Percentiles rank a stretch among this genome's conserved stretches.
Evolutionary conservation across 148 eudicot species (phyloP).

Genomic region (Rhododendron mucronatum): DNA sequence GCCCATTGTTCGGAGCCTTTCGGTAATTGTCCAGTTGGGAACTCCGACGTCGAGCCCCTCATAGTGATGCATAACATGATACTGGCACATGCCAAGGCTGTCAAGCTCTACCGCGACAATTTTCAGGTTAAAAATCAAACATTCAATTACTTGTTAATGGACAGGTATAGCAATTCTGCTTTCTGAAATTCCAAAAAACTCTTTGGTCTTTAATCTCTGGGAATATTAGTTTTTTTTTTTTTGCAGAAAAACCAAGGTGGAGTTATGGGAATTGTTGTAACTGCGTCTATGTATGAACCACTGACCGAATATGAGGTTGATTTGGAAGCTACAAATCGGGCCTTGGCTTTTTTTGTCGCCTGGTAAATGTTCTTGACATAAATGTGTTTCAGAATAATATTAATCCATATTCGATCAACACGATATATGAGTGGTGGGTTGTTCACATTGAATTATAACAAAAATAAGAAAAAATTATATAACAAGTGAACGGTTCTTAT

Average conservation of each 20-base stretch:
- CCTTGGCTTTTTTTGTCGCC: constrained; percentile 33
- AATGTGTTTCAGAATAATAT: background rate
- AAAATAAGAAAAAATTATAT: too few species aligned
- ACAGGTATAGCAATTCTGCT: too few species aligned
- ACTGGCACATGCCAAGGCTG: constrained; percentile 65
- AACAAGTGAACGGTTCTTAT: background rate
- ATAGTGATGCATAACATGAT: constrained; percentile 58
- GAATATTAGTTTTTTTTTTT: too few species aligned
- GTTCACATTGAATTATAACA: background rate
- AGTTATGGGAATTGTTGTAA: constrained; percentile 36
- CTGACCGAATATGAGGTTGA: constrained; percentile 30
- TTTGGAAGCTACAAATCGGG: constrained; percentile 46
- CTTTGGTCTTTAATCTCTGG: too few species aligned
- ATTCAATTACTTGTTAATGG: background rate
- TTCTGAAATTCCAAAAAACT: background rate
- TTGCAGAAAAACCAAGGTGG: constrained; percentile 52
- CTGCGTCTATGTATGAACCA: constrained; percentile 45
- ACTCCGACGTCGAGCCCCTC: constrained; percentile 67
- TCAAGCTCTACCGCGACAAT: constrained; percentile 40
- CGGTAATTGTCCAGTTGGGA: constrained; percentile 47
- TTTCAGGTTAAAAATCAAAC: constrained; percentile 31
- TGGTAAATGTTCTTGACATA: constrained; percentile 33
- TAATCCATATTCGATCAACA: background rate
- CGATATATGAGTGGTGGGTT: background rate
- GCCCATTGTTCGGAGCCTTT: constrained; percentile 59